Conservation (phyloP, 352 stramenopile genomes). For the Phytophthora litchii region DNA sequence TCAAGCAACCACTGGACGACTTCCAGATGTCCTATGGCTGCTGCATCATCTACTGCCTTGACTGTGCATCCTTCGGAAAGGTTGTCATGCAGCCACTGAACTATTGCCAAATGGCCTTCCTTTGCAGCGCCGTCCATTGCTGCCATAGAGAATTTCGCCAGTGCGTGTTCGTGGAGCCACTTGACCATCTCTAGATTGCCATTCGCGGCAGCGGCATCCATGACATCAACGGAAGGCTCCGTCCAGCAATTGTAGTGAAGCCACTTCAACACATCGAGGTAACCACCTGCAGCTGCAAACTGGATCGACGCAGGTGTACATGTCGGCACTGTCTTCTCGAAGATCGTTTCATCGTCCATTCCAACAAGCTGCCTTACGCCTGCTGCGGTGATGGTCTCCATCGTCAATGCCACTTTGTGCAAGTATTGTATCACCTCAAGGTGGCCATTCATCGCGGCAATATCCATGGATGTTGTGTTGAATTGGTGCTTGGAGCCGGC, state of each 20-base stretch:
- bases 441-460: slow-evolving; percentile 38
- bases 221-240: slow-evolving; percentile 20
- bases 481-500: slow-evolving; percentile 22
- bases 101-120: slow-evolving; percentile 25
- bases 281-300: slow-evolving; percentile 19
- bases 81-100: slow-evolving; percentile 36
- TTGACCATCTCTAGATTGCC: slow-evolving; percentile 37
- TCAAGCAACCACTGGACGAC: slow-evolving; percentile 31
- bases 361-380: background rate
- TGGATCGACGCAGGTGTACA: slow-evolving; percentile 25
- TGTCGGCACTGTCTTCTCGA: slow-evolving; percentile 13
- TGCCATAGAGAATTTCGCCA: slow-evolving; percentile 22
- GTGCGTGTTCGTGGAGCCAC: slow-evolving; percentile 25
- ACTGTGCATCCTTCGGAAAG: slow-evolving; percentile 35
- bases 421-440: slow-evolving; percentile 37
- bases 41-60: slow-evolving; percentile 41
- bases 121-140: slow-evolving; percentile 29
- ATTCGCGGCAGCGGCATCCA: slow-evolving; percentile 30
- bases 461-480: slow-evolving; percentile 35
- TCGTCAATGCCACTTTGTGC: slow-evolving; percentile 16
- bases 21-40: slow-evolving; percentile 25
- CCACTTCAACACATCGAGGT: slow-evolving; percentile 37
- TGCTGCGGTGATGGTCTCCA: slow-evolving; percentile 7
- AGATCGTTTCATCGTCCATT: background rate
- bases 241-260: slow-evolving; percentile 30